These are phyloP conservation scores for Fusarium solani-melongenae DNA, from an alignment of 2,329 filamentous ascomycete genomes.

Conservation along the genomic window DNA sequence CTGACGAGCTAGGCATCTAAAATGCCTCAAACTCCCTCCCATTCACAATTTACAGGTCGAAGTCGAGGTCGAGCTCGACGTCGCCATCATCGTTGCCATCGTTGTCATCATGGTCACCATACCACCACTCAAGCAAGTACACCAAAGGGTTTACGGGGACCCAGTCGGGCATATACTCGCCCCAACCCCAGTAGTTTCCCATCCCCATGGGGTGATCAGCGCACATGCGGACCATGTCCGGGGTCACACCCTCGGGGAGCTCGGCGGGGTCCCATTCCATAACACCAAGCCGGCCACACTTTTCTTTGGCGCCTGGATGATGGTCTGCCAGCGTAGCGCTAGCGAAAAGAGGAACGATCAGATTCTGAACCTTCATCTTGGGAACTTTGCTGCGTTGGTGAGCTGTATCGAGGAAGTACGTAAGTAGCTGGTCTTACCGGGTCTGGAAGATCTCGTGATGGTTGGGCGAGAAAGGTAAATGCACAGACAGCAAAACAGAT, in stretches of 20 bases:
- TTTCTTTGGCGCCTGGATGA: conserved; percentile 17
- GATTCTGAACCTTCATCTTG: neutral
- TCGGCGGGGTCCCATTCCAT: conserved; percentile 30
- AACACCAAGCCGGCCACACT: conserved; percentile 21
- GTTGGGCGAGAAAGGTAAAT: neutral
- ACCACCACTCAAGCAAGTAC: neutral
- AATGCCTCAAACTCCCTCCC: neutral
- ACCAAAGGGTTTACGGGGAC: conserved; percentile 24
- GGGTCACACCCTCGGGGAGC: conserved; percentile 10
- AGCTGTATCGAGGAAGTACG: neutral
- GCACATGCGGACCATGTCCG: conserved; percentile 22
- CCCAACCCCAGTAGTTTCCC: conserved; percentile 32
- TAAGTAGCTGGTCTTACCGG: neutral
- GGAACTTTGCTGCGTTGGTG: neutral
- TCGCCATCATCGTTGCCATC: neutral
- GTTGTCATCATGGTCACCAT: neutral
- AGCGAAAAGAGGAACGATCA: neutral
- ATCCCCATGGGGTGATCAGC: conserved; percentile 23
- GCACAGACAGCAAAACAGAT: neutral
- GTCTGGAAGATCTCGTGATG: neutral
- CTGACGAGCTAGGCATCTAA: neutral
- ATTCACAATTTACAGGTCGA: neutral
- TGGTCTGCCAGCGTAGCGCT: neutral
- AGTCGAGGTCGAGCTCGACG: neutral
- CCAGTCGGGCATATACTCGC: conserved; percentile 28